Base-by-base conservation (phyloP, 345 rosid species). In the Raphanus raphanistrum region DNA sequence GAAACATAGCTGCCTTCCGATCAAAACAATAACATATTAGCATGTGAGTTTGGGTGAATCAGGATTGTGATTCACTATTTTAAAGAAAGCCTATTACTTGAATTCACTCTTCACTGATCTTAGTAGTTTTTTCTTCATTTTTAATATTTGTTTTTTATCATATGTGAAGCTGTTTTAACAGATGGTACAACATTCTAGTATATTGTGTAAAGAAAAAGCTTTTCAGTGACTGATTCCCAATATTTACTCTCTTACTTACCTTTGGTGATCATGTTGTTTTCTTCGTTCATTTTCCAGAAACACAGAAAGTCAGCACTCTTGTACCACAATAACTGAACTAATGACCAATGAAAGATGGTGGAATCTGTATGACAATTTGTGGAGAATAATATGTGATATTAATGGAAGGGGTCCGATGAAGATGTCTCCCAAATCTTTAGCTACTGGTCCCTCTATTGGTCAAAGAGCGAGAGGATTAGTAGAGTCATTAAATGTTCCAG, bases 381-480 rank as follows among this genome's bases (percentile, higher is more conserved):
- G 98, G 97, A 82, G 82, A 67, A 77, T 94, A 63, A 84, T 94
- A 70, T 83, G 90, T 71, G 96, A 85, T 83, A 79, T 94, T 70
- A 90, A 88, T 84, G 97, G 94, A 52, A 94, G 87, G 79, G 91
- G 98, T 50, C 96, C 92, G 21, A 87, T 86, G 83, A 92, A 86
- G 85, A 71, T 79, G 75, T 73, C 87, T 58, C 80, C 89, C 63
- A 89, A 86, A 82, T 83, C 90, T 77, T 75, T 87, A 73, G 70
- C 85, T 50, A 80, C 65, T 52, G 91, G 89, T 71, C 96, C 96
- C 43, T 89, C 98, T 68, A 83, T 94, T 68, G 92, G 98, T 55
- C 97, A 94, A 82, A 89, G 98, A 83, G 98, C 98, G 71, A 92
- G 98, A 43, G 97, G 92, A 78, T 83, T 94, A 55, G 98, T 94